phyloP scores from a whole-genome alignment of 2,329 filamentous ascomycete genomes.

The Cladobotryum protrusum region DNA sequence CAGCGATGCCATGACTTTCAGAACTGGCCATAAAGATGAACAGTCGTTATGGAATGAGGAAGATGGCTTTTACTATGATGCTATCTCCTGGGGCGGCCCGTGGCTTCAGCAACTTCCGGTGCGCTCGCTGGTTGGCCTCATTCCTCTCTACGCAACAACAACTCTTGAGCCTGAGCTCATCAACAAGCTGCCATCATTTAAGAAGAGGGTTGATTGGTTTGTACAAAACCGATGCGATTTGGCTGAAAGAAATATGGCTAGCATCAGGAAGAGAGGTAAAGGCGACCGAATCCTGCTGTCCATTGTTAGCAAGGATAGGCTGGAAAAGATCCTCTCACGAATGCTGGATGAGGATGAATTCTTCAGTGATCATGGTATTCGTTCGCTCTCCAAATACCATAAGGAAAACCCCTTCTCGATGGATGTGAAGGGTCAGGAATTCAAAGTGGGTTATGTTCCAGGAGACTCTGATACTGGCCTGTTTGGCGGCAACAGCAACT shows the following conservation, averaged over 20 bases:
- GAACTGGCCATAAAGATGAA: conserved; percentile 61
- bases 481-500: conserved; percentile 97
- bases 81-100: conserved; percentile 91
- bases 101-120: conserved; percentile 91
- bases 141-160: conserved; percentile 85
- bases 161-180: conserved; percentile 92
- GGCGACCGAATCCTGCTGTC: conserved; percentile 82
- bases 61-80: conserved; percentile 97
- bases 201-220: conserved; percentile 91
- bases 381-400: conserved; percentile 87
- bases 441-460: conserved; percentile 81
- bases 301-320: conserved; percentile 86
- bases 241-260: conserved; percentile 89
- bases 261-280: conserved; percentile 84
- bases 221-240: conserved; percentile 80
- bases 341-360: conserved; percentile 97
- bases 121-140: conserved; percentile 84
- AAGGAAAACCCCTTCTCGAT: conserved; percentile 87
- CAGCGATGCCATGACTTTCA: conserved; percentile 93
- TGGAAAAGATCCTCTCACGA: conserved; percentile 79
- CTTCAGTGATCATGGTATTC: conserved; percentile 80
- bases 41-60: conserved; percentile 93
- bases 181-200: conserved; percentile 86
- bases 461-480: conserved; percentile 95
- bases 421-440: conserved; percentile 89